A percentile compares a stretch with the other conserved stretches of the same genome.
Evolutionary conservation across 2,329 filamentous ascomycete genomes (phyloP).

Genomic region (Lachnellula arida): DNA sequence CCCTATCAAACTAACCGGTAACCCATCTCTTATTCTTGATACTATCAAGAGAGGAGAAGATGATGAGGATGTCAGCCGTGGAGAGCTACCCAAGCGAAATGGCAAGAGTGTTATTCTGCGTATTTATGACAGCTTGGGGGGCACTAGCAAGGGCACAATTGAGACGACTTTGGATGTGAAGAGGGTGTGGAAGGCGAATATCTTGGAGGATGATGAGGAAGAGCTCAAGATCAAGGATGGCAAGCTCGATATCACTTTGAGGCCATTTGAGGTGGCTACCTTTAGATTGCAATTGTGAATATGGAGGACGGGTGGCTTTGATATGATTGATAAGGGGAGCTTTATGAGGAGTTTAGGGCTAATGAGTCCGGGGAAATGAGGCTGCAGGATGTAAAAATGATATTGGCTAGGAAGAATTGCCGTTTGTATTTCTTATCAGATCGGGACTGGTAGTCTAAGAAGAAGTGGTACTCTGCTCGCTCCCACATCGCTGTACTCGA

Average conservation of each 20-base stretch:
- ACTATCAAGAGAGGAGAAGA: slow-evolving; percentile 91
- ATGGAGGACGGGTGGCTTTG: not conserved
- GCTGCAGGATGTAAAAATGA: too few species aligned
- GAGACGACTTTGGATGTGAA: slow-evolving; percentile 63
- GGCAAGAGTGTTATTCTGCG: slow-evolving; percentile 78
- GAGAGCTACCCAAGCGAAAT: slow-evolving; percentile 58
- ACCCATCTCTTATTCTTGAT: slow-evolving; percentile 71
- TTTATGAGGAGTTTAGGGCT: too few species aligned
- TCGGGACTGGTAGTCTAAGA: too few species aligned
- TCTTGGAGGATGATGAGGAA: slow-evolving; percentile 82
- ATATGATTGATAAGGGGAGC: too few species aligned
- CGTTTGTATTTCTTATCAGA: too few species aligned
- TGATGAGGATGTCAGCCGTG: slow-evolving; percentile 66
- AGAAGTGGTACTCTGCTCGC: too few species aligned
- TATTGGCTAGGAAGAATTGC: too few species aligned
- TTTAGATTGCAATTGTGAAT: slow-evolving; percentile 58
- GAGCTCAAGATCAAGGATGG: slow-evolving; percentile 47
- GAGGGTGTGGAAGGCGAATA: slow-evolving; percentile 76
- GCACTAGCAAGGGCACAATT: slow-evolving; percentile 68
- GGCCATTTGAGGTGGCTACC: slow-evolving; percentile 82
- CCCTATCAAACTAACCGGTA: slow-evolving; percentile 64
- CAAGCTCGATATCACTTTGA: slow-evolving; percentile 58
- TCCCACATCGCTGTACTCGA: too few species aligned
- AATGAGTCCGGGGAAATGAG: too few species aligned
- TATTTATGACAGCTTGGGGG: slow-evolving; percentile 85